phyloP scores from a whole-genome alignment of 768 basidiomycete genomes.

The Calocybe cyanea region DNA sequence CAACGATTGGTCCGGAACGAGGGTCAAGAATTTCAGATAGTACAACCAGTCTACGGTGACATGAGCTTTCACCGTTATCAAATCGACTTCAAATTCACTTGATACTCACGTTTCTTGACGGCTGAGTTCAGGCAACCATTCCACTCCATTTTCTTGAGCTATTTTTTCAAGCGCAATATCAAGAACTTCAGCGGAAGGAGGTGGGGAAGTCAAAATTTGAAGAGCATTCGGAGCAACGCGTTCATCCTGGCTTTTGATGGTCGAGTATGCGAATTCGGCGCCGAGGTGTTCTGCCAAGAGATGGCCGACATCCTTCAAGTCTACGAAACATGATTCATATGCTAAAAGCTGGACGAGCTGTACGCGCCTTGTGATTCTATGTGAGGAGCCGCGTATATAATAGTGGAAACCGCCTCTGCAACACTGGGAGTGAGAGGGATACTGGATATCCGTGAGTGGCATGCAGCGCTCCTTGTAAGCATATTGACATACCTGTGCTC shows the following conservation, averaged over 20 bases:
- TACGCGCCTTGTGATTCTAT: constrained; percentile 54
- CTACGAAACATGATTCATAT: constrained; percentile 35
- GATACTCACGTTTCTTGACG: constrained; percentile 57
- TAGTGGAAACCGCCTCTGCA: constrained; percentile 65
- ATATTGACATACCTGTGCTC: constrained; percentile 39
- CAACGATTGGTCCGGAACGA: constrained; percentile 43
- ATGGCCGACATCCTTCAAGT: constrained; percentile 52
- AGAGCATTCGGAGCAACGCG: constrained; percentile 55
- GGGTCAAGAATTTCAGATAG: constrained; percentile 63
- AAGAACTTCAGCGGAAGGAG: constrained; percentile 53
- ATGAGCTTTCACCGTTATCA: not conserved
- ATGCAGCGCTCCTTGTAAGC: not conserved
- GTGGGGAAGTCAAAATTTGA: constrained; percentile 45
- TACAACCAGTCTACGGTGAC: constrained; percentile 39
- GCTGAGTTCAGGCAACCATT: constrained; percentile 60
- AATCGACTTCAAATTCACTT: not conserved
- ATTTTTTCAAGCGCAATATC: constrained; percentile 53
- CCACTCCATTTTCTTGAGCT: constrained; percentile 47
- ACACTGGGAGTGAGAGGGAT: constrained; percentile 44
- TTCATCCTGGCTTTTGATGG: constrained; percentile 44
- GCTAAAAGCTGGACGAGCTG: constrained; percentile 6
- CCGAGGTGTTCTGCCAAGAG: constrained; percentile 55
- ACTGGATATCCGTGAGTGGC: constrained; percentile 19
- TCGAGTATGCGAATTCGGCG: constrained; percentile 52
- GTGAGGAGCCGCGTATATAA: constrained; percentile 59